Evolutionary conservation across 495 filamentous ascomycete genomes (phyloP).

Genomic region (Cercophora newfieldiana): DNA sequence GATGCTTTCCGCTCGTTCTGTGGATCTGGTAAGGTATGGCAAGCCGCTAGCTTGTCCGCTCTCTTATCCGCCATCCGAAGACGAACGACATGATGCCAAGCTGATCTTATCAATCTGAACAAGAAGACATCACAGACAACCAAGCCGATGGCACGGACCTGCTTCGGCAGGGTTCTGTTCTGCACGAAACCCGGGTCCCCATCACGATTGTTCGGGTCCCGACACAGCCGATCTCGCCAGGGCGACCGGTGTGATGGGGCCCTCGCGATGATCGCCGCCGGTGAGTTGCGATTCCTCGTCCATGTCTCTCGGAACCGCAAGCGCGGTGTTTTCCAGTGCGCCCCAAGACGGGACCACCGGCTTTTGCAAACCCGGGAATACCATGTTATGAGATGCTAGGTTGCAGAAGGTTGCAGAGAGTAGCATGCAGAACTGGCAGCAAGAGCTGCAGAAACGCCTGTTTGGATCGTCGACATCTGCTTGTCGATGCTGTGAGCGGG

Average conservation of each 20-base stretch:
- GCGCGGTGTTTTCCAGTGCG: neutral
- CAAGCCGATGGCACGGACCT: slow-evolving; percentile 2
- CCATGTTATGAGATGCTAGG: neutral
- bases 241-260: slow-evolving; percentile 22
- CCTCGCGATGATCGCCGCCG: slow-evolving; percentile 20
- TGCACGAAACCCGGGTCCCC: slow-evolving; percentile 3
- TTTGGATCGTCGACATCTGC: slow-evolving; percentile 10
- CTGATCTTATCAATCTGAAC: slow-evolving; percentile 12
- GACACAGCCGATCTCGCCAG: slow-evolving; percentile 21
- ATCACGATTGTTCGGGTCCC: slow-evolving; percentile 15
- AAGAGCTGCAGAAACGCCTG: neutral
- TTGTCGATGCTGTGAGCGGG: neutral
- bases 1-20: no score
- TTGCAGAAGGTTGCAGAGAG: slow-evolving; percentile 1
- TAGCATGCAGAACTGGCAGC: neutral
- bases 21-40: no score
- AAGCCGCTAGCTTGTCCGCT: no score
- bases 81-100: no score
- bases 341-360: slow-evolving; percentile 12
- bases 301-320: neutral
- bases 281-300: slow-evolving; percentile 5
- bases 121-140: neutral
- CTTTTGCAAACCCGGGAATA: slow-evolving; percentile 19
- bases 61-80: no score
- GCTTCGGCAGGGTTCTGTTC: neutral